phyloP scores from a whole-genome alignment of 352 stramenopile species.

The Pelagophyceae sp. region DNA sequence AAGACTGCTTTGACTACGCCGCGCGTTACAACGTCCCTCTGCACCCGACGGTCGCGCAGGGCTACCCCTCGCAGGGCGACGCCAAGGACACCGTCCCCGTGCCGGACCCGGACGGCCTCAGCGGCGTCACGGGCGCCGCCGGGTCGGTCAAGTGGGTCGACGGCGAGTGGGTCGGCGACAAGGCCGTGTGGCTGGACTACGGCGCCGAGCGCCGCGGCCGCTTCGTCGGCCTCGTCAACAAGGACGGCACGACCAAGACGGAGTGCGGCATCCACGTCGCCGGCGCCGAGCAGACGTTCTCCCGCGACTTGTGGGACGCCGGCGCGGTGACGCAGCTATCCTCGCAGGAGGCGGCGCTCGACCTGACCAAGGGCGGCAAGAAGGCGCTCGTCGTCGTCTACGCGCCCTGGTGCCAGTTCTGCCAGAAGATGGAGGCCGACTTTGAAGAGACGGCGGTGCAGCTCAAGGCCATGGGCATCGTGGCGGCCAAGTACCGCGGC shows the following conservation, averaged over 20 bases:
- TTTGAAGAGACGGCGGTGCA: slow-evolving; percentile 47
- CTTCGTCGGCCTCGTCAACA: slow-evolving; percentile 58
- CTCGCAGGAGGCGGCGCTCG: slow-evolving; percentile 38
- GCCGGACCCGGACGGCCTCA: slow-evolving; percentile 21
- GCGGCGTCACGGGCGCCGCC: slow-evolving; percentile 40
- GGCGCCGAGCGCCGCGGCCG: slow-evolving; percentile 55
- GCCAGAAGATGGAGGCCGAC: slow-evolving; percentile 55
- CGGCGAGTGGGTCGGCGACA: slow-evolving; percentile 56
- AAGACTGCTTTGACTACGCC: slow-evolving; percentile 66
- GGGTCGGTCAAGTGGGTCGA: slow-evolving; percentile 51
- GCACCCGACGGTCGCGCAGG: slow-evolving; percentile 58
- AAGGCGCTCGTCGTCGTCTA: slow-evolving; percentile 55
- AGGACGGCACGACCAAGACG: slow-evolving; percentile 60
- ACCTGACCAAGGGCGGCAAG: slow-evolving; percentile 35
- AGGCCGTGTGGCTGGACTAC: slow-evolving; percentile 58
- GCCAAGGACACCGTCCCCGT: slow-evolving; percentile 63
- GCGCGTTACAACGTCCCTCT: slow-evolving; percentile 56
- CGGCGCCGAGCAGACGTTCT: slow-evolving; percentile 57
- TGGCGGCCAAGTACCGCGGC: slow-evolving; percentile 47
- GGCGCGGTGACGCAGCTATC: slow-evolving; percentile 49
- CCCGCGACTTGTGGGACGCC: slow-evolving; percentile 54
- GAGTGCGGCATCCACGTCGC: slow-evolving; percentile 62
- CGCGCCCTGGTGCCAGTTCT: slow-evolving; percentile 62
- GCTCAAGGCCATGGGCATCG: slow-evolving; percentile 16
- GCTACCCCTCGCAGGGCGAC: slow-evolving; percentile 61